These are phyloP conservation scores for Gentiana macrophylla DNA, from an alignment of 257 asterid species.

Conservation along the genomic window DNA sequence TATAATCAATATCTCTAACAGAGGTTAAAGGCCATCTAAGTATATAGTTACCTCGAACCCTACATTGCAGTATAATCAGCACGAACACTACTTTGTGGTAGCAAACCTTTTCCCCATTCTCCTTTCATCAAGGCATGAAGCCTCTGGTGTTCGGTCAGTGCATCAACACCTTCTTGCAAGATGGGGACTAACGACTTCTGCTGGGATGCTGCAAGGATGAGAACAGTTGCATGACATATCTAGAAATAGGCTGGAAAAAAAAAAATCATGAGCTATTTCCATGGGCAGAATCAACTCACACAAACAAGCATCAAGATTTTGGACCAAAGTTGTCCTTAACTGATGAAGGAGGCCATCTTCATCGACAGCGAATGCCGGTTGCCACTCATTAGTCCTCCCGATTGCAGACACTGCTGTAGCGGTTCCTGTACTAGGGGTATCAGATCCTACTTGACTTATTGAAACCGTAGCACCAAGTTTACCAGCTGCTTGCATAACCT, in stretches of 20 bases:
- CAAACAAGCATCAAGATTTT: slow-evolving; percentile 59
- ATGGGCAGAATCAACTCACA: slow-evolving; percentile 21
- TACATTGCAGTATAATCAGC: slow-evolving; percentile 70
- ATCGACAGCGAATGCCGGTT: slow-evolving; percentile 72
- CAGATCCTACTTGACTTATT: slow-evolving; percentile 77
- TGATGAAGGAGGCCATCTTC: slow-evolving; percentile 89
- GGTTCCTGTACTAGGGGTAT: slow-evolving; percentile 35
- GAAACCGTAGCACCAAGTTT: slow-evolving; percentile 56
- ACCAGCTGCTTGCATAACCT: slow-evolving; percentile 85
- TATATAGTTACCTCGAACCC: slow-evolving; percentile 56
- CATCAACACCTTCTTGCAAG: slow-evolving; percentile 76
- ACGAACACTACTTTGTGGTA: slow-evolving; percentile 64
- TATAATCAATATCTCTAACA: background rate
- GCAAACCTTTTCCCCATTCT: slow-evolving; percentile 93
- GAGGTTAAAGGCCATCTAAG: background rate
- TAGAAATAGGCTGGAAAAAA: background rate
- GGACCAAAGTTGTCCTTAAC: slow-evolving; percentile 65
- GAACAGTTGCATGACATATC: slow-evolving; percentile 3
- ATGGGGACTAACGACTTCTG: slow-evolving; percentile 39
- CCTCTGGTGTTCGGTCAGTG: slow-evolving; percentile 87
- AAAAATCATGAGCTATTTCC: slow-evolving; percentile 3
- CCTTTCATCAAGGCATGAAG: slow-evolving; percentile 85
- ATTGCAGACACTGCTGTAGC: slow-evolving; percentile 41
- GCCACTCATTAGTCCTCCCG: slow-evolving; percentile 64
- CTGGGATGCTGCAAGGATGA: slow-evolving; percentile 38